Base-by-base conservation (phyloP, 129 eudicot genomes). In the Centrapalus pauciflorus region DNA sequence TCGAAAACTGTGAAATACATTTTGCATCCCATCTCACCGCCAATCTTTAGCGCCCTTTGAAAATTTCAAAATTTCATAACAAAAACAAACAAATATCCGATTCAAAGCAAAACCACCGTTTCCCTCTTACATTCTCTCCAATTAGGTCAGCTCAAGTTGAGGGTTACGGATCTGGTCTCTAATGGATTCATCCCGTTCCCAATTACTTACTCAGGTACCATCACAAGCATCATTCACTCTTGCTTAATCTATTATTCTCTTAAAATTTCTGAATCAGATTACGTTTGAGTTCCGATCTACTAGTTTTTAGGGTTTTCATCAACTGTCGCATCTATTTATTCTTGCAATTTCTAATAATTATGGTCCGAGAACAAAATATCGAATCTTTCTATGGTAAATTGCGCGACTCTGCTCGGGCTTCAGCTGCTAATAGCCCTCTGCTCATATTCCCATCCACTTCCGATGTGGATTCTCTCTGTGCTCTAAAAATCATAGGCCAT, bases 351-450 rank as follows among this genome's bases (percentile, higher is more conserved):
- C 14, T 55, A 14, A 51, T 30, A 78, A 62, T 75, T 38, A 88
- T 93, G 98, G 98, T 88, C 66, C 69, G 98, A 64, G 98, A 93
- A 79, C 85, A 79, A 19, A 85, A 76, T n/a, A 80, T 84, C n/a
- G 90, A 86, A 50, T 80, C 96, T 0, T 94, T 94, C 19, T 94
- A 89, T 56, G 1, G 72, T 41, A 76, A 73, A 69, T 55, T 94
- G 32, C 79, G 92, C 1, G 79, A 82, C 55, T 94, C 99, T 4
- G 95, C 98, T 25, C 14, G 79, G 16, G 77, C 80, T 73, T 81
- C 90, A 38, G 86, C 87, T 62, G 54, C 83, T 8, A 69, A 74
- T 20, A 75, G 72, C 19, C 98, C 96, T 6, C 29, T 91, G 72
- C 71, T 88, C 3, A 85, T 91, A 51, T 91, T 91, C 57, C 97